Base-by-base conservation (phyloP, 306 rosid genomes). In the Erythrophleum fordii region DNA sequence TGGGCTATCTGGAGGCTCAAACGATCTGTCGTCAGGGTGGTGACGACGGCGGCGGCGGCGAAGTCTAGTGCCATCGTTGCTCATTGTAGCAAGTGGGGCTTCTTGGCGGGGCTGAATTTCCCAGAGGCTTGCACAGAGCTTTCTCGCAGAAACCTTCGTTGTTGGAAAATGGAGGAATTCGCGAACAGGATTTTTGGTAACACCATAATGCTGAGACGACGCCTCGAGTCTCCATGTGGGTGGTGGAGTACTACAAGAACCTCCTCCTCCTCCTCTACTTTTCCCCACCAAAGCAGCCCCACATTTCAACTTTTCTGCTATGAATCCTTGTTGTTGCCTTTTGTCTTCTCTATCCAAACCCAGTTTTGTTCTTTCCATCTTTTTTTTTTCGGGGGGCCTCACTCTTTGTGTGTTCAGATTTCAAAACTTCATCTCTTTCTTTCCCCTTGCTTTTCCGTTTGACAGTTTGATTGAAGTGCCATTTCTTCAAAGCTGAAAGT, bases 51-150 rank as follows among this genome's bases (percentile, higher is more conserved):
- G 55, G 69, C 55, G 64, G 69, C 81, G 82, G 76, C 78, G 82
- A 20, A 61, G 73, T 14, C 59, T 67, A 22, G 81, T 62, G 51
- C 20, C 22, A 76, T 48, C 52, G 16, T 62, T 78, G 79, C 73
- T 78, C 88, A 84, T 86, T 74, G 79, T 67, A 62, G 84, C 26
- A 78, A 72, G 67, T 78, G 86, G 88, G 81, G 52, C 49, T 51
- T 25, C 17, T 53, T 75, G 81, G 89, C 82, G 88, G 86, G 91
- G 77, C 69, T 77, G 89, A 74, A 79, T 67, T 73, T 91, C 88
- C 97, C 97, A 93, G 65, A 93, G 92, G 77, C 53, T 80, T 3
- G 94, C 91, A 70, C 94, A 89, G 83, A 92, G 95, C 51, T 85
- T 85, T 84, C 97, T 89, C 0, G 93, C 91, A 73, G 97, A 92